phyloP scores from a whole-genome alignment of 805 yeast genomes.

The Dipodascus geniculatus region DNA sequence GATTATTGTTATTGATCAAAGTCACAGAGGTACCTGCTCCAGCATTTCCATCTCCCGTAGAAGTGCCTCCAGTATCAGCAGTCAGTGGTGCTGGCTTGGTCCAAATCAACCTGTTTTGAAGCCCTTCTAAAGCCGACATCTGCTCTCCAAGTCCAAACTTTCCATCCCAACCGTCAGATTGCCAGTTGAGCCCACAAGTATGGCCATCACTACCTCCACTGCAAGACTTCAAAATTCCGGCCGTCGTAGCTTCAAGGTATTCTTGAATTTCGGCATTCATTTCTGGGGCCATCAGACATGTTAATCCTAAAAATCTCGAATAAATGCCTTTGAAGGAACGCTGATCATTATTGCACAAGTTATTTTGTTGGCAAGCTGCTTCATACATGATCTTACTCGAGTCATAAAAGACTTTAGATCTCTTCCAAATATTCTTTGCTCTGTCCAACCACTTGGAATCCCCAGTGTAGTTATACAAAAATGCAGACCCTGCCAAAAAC shows the following conservation, averaged over 20 bases:
- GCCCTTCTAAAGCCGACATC: slow-evolving; percentile 60
- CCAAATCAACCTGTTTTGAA: slow-evolving; percentile 33
- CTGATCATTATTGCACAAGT: slow-evolving; percentile 58
- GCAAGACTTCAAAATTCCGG: slow-evolving; percentile 69
- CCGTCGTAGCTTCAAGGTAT: slow-evolving; percentile 40
- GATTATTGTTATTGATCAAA: slow-evolving; percentile 14
- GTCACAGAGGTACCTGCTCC: slow-evolving; percentile 35
- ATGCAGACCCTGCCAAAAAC: slow-evolving; percentile 58
- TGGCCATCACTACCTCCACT: slow-evolving; percentile 71
- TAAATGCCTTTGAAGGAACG: slow-evolving; percentile 63
- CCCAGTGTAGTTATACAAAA: slow-evolving; percentile 48
- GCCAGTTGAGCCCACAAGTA: slow-evolving; percentile 77
- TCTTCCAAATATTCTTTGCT: slow-evolving; percentile 34
- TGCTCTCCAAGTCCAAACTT: slow-evolving; percentile 76
- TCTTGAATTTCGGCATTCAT: slow-evolving; percentile 36
- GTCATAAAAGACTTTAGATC: slow-evolving; percentile 39
- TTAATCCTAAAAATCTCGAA: slow-evolving; percentile 51
- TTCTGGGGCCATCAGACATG: slow-evolving; percentile 49
- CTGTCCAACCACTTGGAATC: slow-evolving; percentile 50
- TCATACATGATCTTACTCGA: slow-evolving; percentile 44
- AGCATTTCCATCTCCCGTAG: slow-evolving; percentile 55
- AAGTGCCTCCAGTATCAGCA: slow-evolving; percentile 54
- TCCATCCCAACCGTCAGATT: slow-evolving; percentile 46
- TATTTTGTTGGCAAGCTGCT: slow-evolving; percentile 53
- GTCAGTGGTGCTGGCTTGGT: slow-evolving; percentile 47